phyloP scores from a whole-genome alignment of 2,329 filamentous ascomycete genomes.

The Fusarium transvaalense region DNA sequence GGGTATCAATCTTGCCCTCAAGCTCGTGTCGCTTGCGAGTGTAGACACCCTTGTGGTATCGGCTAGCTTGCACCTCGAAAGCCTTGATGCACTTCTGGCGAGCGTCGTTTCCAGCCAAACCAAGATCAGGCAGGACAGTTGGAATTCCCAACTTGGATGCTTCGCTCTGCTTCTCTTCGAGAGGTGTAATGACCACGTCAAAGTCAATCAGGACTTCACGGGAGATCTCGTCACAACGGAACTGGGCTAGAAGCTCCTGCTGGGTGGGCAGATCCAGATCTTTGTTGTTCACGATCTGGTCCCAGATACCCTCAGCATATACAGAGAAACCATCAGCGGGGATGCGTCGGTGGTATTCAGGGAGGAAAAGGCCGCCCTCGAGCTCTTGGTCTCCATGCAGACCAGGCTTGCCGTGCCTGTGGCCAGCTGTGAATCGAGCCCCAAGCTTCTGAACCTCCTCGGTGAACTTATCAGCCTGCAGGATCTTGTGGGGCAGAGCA shows the following conservation, averaged over 20 bases:
- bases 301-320: constrained; percentile 95
- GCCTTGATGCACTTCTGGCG: constrained; percentile 79
- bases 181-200: constrained; percentile 81
- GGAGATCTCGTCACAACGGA: constrained; percentile 96
- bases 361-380: constrained; percentile 85
- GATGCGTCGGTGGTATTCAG: constrained; percentile 95
- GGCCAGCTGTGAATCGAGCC: constrained; percentile 84
- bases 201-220: constrained; percentile 88
- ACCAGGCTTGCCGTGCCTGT: constrained; percentile 74
- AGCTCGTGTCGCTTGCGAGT: constrained; percentile 86
- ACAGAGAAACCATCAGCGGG: constrained; percentile 96
- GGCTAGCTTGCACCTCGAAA: constrained; percentile 91
- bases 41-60: constrained; percentile 98
- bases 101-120: constrained; percentile 77
- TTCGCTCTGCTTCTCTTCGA: constrained; percentile 88
- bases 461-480: constrained; percentile 92
- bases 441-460: constrained; percentile 84
- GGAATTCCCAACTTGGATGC: constrained; percentile 78
- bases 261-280: constrained; percentile 96
- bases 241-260: constrained; percentile 95
- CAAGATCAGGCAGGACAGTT: constrained; percentile 79
- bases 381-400: constrained; percentile 76
- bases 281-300: constrained; percentile 99
- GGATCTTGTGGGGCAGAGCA: constrained; percentile 94
- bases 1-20: constrained; percentile 86